Evolutionary conservation across 345 rosid species (phyloP).

Genomic region (Cardiospermum halicacabum): DNA sequence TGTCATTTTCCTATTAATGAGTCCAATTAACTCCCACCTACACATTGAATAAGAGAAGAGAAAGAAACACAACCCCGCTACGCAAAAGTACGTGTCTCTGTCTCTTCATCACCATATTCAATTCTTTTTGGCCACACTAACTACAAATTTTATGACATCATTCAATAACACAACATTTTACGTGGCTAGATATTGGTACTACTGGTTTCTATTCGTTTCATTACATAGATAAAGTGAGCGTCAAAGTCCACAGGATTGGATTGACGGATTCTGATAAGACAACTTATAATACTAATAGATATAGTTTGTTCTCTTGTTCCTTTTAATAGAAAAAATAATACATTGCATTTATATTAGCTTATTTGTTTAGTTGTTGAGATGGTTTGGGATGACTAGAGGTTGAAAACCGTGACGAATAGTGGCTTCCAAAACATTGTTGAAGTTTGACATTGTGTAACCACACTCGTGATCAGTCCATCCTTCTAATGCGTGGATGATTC

Average conservation of each 20-base stretch:
- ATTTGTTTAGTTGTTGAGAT: neutral
- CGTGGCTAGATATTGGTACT: too few relatives aligned
- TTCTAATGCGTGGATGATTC: conserved; percentile 62
- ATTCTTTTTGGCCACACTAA: too few relatives aligned
- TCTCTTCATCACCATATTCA: too few relatives aligned
- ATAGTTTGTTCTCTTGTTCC: too few relatives aligned
- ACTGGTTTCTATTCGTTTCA: too few relatives aligned
- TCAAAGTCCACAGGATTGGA: neutral
- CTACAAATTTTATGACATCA: too few relatives aligned
- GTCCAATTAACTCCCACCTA: neutral
- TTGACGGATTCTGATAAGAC: neutral
- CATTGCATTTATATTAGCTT: too few relatives aligned
- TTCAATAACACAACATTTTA: too few relatives aligned
- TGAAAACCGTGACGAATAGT: conserved; percentile 51
- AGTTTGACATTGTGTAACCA: conserved; percentile 32
- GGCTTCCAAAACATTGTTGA: conserved; percentile 52
- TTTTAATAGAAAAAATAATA: too few relatives aligned
- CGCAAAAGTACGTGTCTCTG: too few relatives aligned
- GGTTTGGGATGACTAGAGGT: conserved; percentile 31
- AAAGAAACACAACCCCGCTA: too few relatives aligned
- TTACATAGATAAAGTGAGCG: neutral
- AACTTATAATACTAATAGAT: too few relatives aligned
- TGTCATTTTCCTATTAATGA: neutral
- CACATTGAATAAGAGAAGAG: neutral
- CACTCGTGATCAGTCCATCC: conserved; percentile 62